Evolutionary conservation across 345 rosid species (phyloP), one percentile per base, ranked within the genome.

Genomic region (Carallia brachiata): DNA sequence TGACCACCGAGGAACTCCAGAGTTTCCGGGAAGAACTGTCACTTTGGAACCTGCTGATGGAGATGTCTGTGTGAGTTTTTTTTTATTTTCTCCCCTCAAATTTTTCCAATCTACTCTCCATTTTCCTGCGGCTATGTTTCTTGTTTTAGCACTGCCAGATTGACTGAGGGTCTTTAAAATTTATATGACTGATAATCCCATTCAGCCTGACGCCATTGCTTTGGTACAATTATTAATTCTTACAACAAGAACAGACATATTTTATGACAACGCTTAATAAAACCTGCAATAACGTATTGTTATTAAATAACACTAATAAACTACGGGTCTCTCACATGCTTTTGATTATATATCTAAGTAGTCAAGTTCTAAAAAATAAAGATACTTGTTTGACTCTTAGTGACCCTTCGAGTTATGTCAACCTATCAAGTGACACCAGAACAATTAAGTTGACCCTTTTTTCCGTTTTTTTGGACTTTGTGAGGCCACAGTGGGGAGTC

Each of bases 1-100:
- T 60, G 97, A 93, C 67, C 98, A 93, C 74, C 81, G 96, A 84
- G 97, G 97, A 40, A 91, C 97, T 39, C 89, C 87, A 4, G 86
- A 86, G 47, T 89, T 73, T 73, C 97, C 98, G 0, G 95, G 97
- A 67, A 87, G 96, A 78, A 89, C 97, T 4, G 96, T 87, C 18
- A 94, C 97, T 66, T 73, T 91, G 71, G 91, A 87, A 78, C 81
- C 91, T 68, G 90, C 89, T 15, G 75, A 73, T 18, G 95, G 78
- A 13, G 93, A 91, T 82, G 19, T 91, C 36, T 94, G 98, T 80
- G 97, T 89, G 78, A 77, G 93, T 76, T 0, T 18, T 67, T 16
- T 58, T 67, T 16, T 58, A 9, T 18, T 40, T 52, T 28, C 50
- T 9, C 5, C 12, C 36, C 56, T 17, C 8, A 0, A 62, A 15